These are phyloP conservation scores for Corymbia citriodora DNA, from an alignment of 441 rosid genomes.

Conservation along the genomic window DNA sequence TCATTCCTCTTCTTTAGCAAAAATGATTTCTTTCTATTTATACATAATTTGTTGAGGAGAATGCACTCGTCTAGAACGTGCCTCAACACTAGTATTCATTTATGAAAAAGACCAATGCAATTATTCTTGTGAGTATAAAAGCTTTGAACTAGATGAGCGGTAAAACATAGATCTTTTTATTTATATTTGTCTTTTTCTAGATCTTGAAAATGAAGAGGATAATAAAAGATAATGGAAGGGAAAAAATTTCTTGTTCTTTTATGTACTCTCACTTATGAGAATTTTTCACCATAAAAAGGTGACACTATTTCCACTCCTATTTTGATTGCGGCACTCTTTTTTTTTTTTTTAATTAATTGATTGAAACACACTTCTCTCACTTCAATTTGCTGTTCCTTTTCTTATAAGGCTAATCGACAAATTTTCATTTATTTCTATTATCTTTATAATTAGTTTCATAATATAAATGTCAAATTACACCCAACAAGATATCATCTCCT, in stretches of 20 bases:
- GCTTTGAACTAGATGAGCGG: not conserved
- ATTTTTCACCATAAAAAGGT: not conserved
- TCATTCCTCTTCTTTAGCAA: not conserved
- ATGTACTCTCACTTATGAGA: not conserved
- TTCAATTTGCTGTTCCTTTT: not conserved
- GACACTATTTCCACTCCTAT: not conserved
- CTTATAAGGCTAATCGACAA: not conserved
- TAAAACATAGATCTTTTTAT: not conserved
- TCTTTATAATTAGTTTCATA: not conserved
- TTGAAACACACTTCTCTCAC: not conserved
- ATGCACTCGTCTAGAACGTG: accelerated
- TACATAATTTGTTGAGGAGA: not conserved
- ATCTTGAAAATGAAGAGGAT: not conserved
- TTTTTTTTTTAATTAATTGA: not conserved
- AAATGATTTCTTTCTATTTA: not conserved
- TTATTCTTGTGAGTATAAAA: not conserved
- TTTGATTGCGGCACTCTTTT: not conserved
- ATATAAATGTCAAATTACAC: not conserved
- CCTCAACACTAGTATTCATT: not conserved
- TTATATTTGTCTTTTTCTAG: not conserved
- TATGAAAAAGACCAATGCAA: not conserved
- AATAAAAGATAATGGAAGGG: not conserved
- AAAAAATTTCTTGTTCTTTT: not conserved
- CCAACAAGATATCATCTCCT: not conserved
- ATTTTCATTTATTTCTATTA: not conserved